Conservation (phyloP, 371 early-diverging fungal genomes). For the Encephalitozoon cuniculi region DNA sequence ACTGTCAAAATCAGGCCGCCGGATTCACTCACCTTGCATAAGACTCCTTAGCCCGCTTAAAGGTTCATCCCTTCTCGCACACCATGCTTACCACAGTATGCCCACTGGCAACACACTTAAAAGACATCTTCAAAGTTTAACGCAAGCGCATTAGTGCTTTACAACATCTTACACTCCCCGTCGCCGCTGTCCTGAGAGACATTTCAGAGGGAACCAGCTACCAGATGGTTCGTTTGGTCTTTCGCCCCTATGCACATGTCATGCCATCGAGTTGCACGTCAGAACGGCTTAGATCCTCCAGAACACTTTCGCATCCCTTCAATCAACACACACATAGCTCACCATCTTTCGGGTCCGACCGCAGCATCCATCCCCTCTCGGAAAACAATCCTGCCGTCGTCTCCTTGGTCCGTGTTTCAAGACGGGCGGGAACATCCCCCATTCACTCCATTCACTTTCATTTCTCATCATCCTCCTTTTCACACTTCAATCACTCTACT, state of each 20-base stretch:
- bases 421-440: constrained; percentile 17
- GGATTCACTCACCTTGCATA: not conserved
- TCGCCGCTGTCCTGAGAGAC: constrained; percentile 47
- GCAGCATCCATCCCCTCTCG: not conserved
- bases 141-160: constrained; percentile 16
- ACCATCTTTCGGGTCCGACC: constrained; percentile 36
- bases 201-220: constrained; percentile 49
- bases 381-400: not conserved
- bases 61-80: constrained; percentile 35
- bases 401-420: constrained; percentile 49
- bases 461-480: constrained; percentile 64
- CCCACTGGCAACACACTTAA: constrained; percentile 18
- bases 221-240: constrained; percentile 47
- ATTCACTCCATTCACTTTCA: constrained; percentile 14
- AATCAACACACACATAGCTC: constrained; percentile 31
- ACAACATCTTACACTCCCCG: not conserved
- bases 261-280: constrained; percentile 38
- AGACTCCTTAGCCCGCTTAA: not conserved
- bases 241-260: constrained; percentile 42
- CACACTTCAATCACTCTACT: constrained; percentile 69
- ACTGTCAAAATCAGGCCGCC: not conserved
- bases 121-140: not conserved
- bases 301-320: constrained; percentile 31
- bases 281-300: constrained; percentile 38
- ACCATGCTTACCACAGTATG: constrained; percentile 30